Evolutionary conservation across 2,329 filamentous ascomycete genomes (phyloP), one percentile per base, ranked within the genome.

Genomic region (Elsinoe australis): DNA sequence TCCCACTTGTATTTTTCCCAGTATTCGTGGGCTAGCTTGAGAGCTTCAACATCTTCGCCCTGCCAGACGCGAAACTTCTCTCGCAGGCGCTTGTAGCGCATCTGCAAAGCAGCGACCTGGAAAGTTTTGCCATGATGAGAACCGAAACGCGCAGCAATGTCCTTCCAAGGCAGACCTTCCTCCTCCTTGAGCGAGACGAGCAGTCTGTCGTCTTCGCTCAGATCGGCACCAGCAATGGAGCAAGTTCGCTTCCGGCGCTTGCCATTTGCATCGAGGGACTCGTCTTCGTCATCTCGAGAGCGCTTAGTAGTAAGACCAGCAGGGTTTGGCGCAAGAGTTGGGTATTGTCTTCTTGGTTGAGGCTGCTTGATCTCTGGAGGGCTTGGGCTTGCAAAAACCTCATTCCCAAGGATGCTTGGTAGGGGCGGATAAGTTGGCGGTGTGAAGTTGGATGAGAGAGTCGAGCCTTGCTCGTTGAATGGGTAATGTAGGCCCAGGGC

Each of bases 1-100:
- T 75, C 71, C 58, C 73, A 76, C 57, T 74, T 74, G 60, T 64
- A 68, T 54, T 70, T 70, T 46, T 68, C 67, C 71, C 71, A 76
- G 58, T 73, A 73, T 53, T 75, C 71, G 55, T 72, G 67, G 24
- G 73, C 73, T 58, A 67, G 62, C 47, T 66, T 67, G 22, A 76
- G 61, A 9, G 72, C 72, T 51, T 67, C 63, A 34, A 74, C 58
- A 50, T 76, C 73, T 14, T 62, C 59, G n/a, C 74, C 71, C 17
- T 67, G 70, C 73, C 73, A 76, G 1, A 68, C 62, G 17, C 73
- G 67, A 59, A 73, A 67, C 38, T 70, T 66, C 55, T 75, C 72
- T 14, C 70, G 63, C 29, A 76, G 61, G 29, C 73, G 64, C 58
- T 74, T 75, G 54, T 72, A 67, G 15, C 72, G 70, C 73, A 76